These are phyloP conservation scores for Solanum chiquidenum DNA, from an alignment of 257 asterid species.

Conservation along the genomic window DNA sequence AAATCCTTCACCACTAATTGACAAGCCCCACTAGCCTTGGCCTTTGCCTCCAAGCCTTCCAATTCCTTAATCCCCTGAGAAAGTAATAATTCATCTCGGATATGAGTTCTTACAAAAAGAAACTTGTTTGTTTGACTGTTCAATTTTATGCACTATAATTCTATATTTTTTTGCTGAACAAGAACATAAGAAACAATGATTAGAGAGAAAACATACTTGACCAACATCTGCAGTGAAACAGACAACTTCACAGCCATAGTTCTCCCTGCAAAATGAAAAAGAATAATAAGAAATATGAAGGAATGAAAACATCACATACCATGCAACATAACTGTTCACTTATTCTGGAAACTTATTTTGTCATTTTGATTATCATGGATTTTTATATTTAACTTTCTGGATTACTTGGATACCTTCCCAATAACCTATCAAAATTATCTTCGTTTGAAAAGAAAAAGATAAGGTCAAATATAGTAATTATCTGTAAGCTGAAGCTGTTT, in stretches of 20 bases:
- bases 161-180: background rate
- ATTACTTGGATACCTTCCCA: background rate
- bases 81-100: background rate
- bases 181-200: background rate
- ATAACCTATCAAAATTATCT: background rate
- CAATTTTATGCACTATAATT: background rate
- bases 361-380: background rate
- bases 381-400: background rate
- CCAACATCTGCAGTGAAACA: conserved; percentile 97
- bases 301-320: background rate
- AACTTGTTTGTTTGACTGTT: background rate
- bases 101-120: background rate
- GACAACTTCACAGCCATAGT: conserved; percentile 88
- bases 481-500: background rate
- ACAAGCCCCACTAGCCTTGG: conserved; percentile 96
- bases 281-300: background rate
- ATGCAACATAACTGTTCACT: background rate
- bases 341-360: background rate
- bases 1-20: conserved; percentile 91
- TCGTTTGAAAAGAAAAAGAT: background rate
- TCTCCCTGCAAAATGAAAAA: conserved; percentile 48
- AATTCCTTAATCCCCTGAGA: conserved; percentile 75
- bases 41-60: conserved; percentile 92
- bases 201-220: conserved; percentile 55
- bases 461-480: background rate